A percentile compares a stretch with the other conserved stretches of the same genome.
phyloP scores from a whole-genome alignment of 2,329 filamentous ascomycete genomes.

The Neopestalotiopsis sp. region DNA sequence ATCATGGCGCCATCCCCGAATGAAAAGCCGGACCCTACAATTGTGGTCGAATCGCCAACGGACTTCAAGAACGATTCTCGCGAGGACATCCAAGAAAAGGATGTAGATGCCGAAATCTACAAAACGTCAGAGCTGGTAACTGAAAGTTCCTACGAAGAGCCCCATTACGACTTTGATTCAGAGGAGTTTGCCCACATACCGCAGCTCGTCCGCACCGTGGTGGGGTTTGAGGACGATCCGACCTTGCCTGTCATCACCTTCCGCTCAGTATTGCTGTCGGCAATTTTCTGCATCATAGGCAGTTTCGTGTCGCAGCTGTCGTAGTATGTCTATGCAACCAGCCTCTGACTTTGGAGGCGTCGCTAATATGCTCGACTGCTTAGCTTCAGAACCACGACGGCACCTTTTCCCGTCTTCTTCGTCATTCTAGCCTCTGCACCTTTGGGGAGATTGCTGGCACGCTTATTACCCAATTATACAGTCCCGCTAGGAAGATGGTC shows the following conservation, averaged over 20 bases:
- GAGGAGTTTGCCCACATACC: conserved; percentile 14
- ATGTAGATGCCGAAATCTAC: neutral
- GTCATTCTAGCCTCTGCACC: conserved; percentile 64
- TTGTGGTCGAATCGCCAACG: neutral
- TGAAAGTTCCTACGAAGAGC: neutral
- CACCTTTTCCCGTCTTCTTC: conserved; percentile 65
- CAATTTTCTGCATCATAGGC: conserved; percentile 61
- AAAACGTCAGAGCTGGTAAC: neutral
- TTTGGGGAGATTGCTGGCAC: conserved; percentile 56
- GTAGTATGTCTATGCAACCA: neutral
- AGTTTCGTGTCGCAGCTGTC: conserved; percentile 52
- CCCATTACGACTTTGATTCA: conserved; percentile 12
- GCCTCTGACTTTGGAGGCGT: too few species aligned
- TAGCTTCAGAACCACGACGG: conserved; percentile 60
- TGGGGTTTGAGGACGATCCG: conserved; percentile 62
- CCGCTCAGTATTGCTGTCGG: conserved; percentile 60
- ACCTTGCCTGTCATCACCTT: conserved; percentile 62
- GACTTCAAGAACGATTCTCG: neutral
- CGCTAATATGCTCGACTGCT: conserved; percentile 45
- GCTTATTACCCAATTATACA: conserved; percentile 50
- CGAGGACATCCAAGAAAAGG: neutral
- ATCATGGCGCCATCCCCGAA: neutral
- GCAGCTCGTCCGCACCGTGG: conserved; percentile 48
- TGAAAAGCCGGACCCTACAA: conserved; percentile 3
- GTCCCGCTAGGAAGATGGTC: conserved; percentile 51